These are phyloP conservation scores for Uronychia binucleata DNA, from an alignment of 73 alveolate genomes.

Conservation along the genomic window DNA sequence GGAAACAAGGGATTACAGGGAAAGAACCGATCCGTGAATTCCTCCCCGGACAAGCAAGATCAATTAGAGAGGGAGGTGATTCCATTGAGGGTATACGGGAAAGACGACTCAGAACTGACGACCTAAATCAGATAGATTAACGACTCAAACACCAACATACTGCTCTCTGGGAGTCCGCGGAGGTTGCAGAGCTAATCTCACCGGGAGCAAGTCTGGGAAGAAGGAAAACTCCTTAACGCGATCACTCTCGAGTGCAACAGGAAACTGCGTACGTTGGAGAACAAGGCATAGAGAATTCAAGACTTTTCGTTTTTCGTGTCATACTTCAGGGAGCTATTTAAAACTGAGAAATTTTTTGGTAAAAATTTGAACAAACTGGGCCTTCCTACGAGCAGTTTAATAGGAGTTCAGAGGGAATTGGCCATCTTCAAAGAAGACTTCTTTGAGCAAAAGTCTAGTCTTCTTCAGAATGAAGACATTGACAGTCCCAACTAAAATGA, in stretches of 20 bases:
- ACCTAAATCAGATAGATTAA: not conserved
- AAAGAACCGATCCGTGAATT: too few relatives aligned
- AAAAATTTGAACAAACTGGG: not conserved
- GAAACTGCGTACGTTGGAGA: not conserved
- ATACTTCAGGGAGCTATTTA: not conserved
- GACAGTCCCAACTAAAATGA: not conserved
- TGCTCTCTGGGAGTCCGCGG: not conserved
- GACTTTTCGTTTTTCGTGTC: not conserved
- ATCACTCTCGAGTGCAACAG: not conserved
- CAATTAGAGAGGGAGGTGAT: too few relatives aligned
- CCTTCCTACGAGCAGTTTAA: not conserved
- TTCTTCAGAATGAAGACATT: not conserved
- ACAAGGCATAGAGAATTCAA: not conserved
- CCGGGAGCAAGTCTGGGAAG: not conserved
- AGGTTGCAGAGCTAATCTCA: not conserved
- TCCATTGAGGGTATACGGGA: not conserved
- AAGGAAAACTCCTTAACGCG: not conserved
- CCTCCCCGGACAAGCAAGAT: too few relatives aligned
- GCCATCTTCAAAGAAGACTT: not conserved
- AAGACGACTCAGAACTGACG: not conserved
- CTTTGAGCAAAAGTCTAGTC: not conserved
- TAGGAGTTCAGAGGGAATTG: not conserved
- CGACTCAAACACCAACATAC: not conserved
- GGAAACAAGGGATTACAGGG: too few relatives aligned
- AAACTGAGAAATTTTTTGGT: not conserved